Conservation (phyloP, 495 filamentous ascomycete genomes). For the Daldinia childiae region DNA sequence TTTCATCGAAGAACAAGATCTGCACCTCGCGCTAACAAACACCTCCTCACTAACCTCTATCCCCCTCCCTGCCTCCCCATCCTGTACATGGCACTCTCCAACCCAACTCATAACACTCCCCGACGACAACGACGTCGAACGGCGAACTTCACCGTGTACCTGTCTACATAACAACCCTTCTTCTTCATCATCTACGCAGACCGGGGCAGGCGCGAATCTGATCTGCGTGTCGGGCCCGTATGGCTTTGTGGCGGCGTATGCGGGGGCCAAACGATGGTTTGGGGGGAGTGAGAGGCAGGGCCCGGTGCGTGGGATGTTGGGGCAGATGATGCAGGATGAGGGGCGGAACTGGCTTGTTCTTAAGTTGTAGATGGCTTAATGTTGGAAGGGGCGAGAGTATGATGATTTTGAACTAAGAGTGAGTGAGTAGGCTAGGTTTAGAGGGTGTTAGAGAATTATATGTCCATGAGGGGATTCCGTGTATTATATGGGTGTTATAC, state of each 20-base stretch:
- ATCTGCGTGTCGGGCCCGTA: constrained; percentile 88
- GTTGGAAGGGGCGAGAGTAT: too few relatives aligned
- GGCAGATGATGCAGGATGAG: constrained; percentile 36
- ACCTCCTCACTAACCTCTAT: neutral
- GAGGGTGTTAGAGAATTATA: too few relatives aligned
- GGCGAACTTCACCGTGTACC: constrained; percentile 11
- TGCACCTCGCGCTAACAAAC: constrained; percentile 45
- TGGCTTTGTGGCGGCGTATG: constrained; percentile 83
- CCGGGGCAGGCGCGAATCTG: constrained; percentile 56
- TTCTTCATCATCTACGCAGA: constrained; percentile 22
- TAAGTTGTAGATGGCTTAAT: constrained; percentile 53
- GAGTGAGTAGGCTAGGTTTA: too few relatives aligned
- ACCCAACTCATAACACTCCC: constrained; percentile 32
- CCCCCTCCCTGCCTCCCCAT: constrained; percentile 10
- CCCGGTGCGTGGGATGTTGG: constrained; percentile 54
- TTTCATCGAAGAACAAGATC: constrained; percentile 64
- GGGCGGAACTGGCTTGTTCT: constrained; percentile 58
- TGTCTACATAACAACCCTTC: constrained; percentile 1
- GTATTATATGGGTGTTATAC: too few relatives aligned
- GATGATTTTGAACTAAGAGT: too few relatives aligned
- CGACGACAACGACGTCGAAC: constrained; percentile 35
- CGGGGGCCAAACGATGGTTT: constrained; percentile 78
- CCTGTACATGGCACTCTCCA: constrained; percentile 44
- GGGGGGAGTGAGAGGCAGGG: constrained; percentile 78
- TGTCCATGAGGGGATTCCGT: too few relatives aligned